phyloP scores from a whole-genome alignment of 345 rosid species.

The Physaria fendleri region DNA sequence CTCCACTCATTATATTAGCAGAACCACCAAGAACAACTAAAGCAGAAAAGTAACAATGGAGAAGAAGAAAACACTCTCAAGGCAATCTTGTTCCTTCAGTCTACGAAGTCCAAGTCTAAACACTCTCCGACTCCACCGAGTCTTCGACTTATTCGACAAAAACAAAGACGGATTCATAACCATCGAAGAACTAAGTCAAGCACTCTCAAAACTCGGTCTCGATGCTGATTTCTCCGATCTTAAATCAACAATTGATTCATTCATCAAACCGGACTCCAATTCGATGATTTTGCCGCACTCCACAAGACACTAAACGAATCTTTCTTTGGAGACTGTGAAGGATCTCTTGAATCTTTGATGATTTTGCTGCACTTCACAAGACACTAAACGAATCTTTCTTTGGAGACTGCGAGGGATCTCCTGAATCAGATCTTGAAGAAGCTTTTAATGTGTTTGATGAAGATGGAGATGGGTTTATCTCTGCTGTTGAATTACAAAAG shows the following conservation, averaged over 20 bases:
- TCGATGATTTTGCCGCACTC: conserved; percentile 54
- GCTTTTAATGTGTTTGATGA: conserved; percentile 94
- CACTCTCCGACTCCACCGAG: conserved; percentile 64
- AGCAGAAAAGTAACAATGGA: conserved; percentile 3
- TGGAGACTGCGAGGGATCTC: conserved; percentile 11
- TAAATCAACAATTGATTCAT: conserved; percentile 45
- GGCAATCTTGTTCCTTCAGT: conserved; percentile 40
- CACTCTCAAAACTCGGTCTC: conserved; percentile 57
- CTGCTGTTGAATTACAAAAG: conserved; percentile 65
- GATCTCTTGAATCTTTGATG: no score
- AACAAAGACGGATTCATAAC: conserved; percentile 65
- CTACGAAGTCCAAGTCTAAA: conserved; percentile 53
- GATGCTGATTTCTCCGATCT: conserved; percentile 50
- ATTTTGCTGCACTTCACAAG: conserved; percentile 54
- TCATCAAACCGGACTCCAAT: conserved; percentile 56
- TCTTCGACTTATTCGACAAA: conserved; percentile 75
- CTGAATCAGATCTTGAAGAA: conserved; percentile 68
- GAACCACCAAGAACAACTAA: background rate
- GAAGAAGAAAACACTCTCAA: conserved; percentile 22
- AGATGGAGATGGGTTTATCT: conserved; percentile 82
- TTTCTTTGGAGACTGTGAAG: conserved; percentile 33
- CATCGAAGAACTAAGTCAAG: conserved; percentile 51
- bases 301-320: conserved; percentile 55
- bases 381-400: conserved; percentile 46
- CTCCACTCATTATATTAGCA: conserved; percentile 4